Base-by-base conservation (phyloP, 2,329 filamentous ascomycete species). In the Scopulariopsis brevicaulis region DNA sequence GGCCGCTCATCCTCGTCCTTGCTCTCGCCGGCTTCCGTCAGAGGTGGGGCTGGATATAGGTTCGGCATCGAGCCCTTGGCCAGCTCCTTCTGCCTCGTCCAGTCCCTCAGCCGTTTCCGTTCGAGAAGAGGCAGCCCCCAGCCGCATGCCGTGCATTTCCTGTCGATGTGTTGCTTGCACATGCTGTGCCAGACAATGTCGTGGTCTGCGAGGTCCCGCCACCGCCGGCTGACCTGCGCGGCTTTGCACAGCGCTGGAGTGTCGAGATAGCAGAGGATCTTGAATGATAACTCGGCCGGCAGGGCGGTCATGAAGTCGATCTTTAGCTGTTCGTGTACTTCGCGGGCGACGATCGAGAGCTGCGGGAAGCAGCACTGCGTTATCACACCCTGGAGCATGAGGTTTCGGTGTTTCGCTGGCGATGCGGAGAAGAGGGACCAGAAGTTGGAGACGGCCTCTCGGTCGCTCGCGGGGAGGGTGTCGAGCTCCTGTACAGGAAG, bases 371-470 rank as follows among this genome's bases (percentile, higher is more conserved):
- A 99, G 71, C 93, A 97, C 70, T 97, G 92, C 0, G 93, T 88
- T 61, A 99, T 85, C 65, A 99, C 93, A 63, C 94, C 94, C 70
- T 96, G 91, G 8, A 99, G 81, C 89, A 99, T 97, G 60, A 99
- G 80, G 62, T 96, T 93, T 64, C 94, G 86, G 67, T 97, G 93
- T 69, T 95, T 96, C 11, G 90, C 82, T 0, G 94, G 94, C 0
- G 94, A 92, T 46, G 94, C 94, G 0, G 93, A 97, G 76, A 99
- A 99, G 54, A 97, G 79, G 0, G 93, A 96, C 94, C 94, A 99
- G 58, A 97, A 92, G 67, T 96, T 93, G 37, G 92, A 90, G 66
- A 99, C 96, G 67, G 89, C 92, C 73, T 96, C 90, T 72, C 96
- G 91, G 69, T 99, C 94, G 63, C 83, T 85, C 61, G 87, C 82